These are phyloP conservation scores for Dictyostelium discoideum DNA, from an alignment of 78 protist genomes.

Conservation along the genomic window dicty_2.7 NC_007090.3:2482501-2483000, in stretches of 20 bases:
- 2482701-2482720: not conserved
- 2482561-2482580: conserved; percentile 7
- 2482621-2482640: conserved; percentile 16
- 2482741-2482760: not conserved
- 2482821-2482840: too few species aligned
- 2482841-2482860: too few species aligned
- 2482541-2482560: too few species aligned
- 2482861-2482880: too few species aligned
- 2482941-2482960: too few species aligned
- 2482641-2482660: not conserved
- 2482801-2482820: too few species aligned
- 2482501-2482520: too few species aligned
- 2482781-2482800: not conserved
- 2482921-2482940: too few species aligned
- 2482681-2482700: not conserved
- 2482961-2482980: too few species aligned
- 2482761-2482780: not conserved
- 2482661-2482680: conserved; percentile 24
- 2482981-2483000: too few species aligned
- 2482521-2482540: not conserved
- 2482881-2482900: too few species aligned
- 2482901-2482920: too few species aligned
- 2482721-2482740: conserved; percentile 1
- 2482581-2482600: not conserved
- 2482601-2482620: conserved; percentile 42